These are phyloP conservation scores for Lactarius tabidus DNA, from an alignment of 768 basidiomycete species.

Conservation along the genomic window DNA sequence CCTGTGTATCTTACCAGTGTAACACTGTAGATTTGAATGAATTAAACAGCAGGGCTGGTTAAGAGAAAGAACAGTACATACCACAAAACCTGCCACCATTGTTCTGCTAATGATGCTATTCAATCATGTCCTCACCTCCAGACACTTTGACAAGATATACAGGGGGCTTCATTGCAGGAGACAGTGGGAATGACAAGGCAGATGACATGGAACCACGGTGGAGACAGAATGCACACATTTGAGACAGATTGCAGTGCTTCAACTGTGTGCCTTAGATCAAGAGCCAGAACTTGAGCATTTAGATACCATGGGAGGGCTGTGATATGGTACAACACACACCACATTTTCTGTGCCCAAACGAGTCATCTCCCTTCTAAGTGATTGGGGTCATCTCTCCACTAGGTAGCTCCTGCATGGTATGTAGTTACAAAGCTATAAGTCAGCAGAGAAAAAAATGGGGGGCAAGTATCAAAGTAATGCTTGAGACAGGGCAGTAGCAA, in stretches of 20 bases:
- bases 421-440: no score
- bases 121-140: slow-evolving; percentile 75
- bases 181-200: slow-evolving; percentile 68
- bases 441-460: no score
- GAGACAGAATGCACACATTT: slow-evolving; percentile 77
- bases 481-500: no score
- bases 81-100: slow-evolving; percentile 98
- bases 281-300: background rate
- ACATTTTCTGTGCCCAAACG: no score
- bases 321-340: no score
- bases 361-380: no score
- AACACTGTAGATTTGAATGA: no score
- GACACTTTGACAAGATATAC: slow-evolving; percentile 66
- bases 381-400: no score
- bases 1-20: slow-evolving; percentile 92
- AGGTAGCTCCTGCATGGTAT: background rate
- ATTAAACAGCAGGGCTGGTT: no score
- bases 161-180: slow-evolving; percentile 73
- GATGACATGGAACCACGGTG: slow-evolving; percentile 77
- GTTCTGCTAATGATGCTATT: slow-evolving; percentile 77
- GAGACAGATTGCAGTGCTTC: slow-evolving; percentile 81
- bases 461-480: no score
- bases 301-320: no score
- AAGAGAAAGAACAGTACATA: no score
- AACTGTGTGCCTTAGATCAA: slow-evolving; percentile 61